Evolutionary conservation across 148 eudicot genomes (phyloP).

Genomic region (Arbutus unedo): DNA sequence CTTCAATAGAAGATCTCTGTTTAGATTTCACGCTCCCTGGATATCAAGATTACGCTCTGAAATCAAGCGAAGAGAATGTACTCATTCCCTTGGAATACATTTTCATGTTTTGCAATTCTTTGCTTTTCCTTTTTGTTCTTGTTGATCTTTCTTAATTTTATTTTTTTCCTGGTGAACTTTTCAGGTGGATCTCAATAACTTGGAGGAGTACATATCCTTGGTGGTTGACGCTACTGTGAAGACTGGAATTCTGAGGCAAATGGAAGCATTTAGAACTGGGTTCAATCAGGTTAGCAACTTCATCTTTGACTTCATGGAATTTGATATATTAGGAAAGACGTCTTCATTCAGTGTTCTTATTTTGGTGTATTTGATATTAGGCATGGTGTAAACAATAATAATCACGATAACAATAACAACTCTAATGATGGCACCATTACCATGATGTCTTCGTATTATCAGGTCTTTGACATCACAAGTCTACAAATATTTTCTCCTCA

Average conservation of each 20-base stretch:
- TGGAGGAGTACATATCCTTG: slow-evolving; percentile 79
- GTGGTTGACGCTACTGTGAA: slow-evolving; percentile 89
- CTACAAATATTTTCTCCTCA: slow-evolving; percentile 86
- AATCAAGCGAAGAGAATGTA: slow-evolving; percentile 71
- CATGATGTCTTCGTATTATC: slow-evolving; percentile 5
- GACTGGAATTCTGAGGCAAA: slow-evolving; percentile 66
- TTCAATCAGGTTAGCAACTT: slow-evolving; percentile 66
- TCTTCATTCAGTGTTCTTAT: not conserved
- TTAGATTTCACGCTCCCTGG: slow-evolving; percentile 97
- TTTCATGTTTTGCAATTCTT: not conserved
- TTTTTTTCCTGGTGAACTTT: slow-evolving; percentile 9
- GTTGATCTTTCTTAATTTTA: not conserved
- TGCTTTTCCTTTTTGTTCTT: not conserved
- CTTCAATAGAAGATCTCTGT: slow-evolving; percentile 79
- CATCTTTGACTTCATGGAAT: not conserved
- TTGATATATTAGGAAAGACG: not conserved
- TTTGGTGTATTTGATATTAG: not conserved
- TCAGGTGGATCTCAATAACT: slow-evolving; percentile 74
- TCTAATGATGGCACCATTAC: not conserved
- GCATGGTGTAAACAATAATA: not conserved
- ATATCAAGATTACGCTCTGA: slow-evolving; percentile 73
- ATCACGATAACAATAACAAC: not conserved
- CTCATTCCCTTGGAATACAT: not conserved
- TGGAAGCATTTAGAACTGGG: slow-evolving; percentile 95
- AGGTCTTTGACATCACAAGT: slow-evolving; percentile 86